Evolutionary conservation across 1,284 basidiomycete genomes (phyloP).

Genomic region (Trametes hirsuta): DNA sequence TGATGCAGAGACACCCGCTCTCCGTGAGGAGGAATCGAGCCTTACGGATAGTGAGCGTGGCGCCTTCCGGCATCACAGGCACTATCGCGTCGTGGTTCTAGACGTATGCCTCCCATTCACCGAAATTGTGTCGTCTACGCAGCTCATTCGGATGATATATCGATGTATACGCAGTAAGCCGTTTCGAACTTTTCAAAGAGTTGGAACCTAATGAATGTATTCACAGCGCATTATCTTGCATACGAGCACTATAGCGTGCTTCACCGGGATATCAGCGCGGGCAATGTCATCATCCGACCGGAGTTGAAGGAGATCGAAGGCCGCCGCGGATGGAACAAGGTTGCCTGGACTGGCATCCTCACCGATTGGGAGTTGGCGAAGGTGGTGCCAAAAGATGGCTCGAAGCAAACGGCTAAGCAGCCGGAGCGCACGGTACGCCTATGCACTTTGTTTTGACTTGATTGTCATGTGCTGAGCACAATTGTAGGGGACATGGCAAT

Average conservation of each 20-base stretch:
- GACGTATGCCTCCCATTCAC: slow-evolving; percentile 9
- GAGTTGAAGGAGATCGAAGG: too few relatives aligned
- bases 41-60: not conserved
- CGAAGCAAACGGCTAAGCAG: not conserved
- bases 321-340: not conserved
- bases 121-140: not conserved
- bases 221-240: slow-evolving; percentile 1
- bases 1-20: not conserved
- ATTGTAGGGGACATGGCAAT: slow-evolving; percentile 13
- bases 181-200: not conserved
- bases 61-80: not conserved
- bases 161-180: not conserved
- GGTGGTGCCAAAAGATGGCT: not conserved
- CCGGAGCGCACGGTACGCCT: slow-evolving; percentile 5
- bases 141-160: slow-evolving; percentile 4
- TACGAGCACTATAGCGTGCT: not conserved
- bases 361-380: slow-evolving; percentile 17
- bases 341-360: slow-evolving; percentile 6
- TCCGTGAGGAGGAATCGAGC: not conserved
- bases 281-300: slow-evolving; percentile 15
- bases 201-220: not conserved
- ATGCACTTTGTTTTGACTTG: not conserved
- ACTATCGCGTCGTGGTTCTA: slow-evolving; percentile 5
- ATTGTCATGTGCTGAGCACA: too few relatives aligned
- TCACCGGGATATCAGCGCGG: slow-evolving; percentile 16